Evolutionary conservation across 257 asterid genomes (phyloP).

Genomic region (Nemophila menziesii): DNA sequence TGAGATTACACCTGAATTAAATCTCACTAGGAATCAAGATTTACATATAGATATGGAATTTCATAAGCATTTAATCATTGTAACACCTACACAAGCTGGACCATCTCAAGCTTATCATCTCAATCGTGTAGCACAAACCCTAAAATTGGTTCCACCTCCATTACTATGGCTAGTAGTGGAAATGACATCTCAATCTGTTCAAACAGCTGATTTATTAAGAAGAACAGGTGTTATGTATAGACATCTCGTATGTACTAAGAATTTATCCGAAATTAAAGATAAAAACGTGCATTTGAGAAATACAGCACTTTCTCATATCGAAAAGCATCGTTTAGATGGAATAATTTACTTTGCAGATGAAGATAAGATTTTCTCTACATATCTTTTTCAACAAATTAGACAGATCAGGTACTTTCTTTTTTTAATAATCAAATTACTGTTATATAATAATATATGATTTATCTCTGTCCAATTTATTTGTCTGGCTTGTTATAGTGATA

Average conservation of each 20-base stretch:
- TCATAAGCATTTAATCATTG: constrained; percentile 53
- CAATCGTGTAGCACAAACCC: constrained; percentile 45
- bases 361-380: constrained; percentile 36
- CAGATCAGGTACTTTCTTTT: constrained; percentile 47
- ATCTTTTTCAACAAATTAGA: constrained; percentile 58
- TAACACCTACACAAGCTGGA: constrained; percentile 40
- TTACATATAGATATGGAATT: constrained; percentile 13
- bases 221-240: constrained; percentile 56
- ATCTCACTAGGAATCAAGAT: constrained; percentile 14
- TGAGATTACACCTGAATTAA: constrained; percentile 13
- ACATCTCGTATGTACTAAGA: constrained; percentile 49
- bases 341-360: constrained; percentile 65
- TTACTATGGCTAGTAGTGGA: constrained; percentile 72
- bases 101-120: constrained; percentile 46
- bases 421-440: background rate
- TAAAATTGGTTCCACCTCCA: constrained; percentile 44
- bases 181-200: constrained; percentile 50
- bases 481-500: no score
- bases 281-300: constrained; percentile 36
- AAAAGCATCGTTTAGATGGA: constrained; percentile 63
- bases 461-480: background rate
- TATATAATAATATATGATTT: background rate
- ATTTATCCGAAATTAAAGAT: constrained; percentile 26
- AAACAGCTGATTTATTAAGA: constrained; percentile 57
- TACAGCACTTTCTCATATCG: constrained; percentile 63